Evolutionary conservation across 2,329 filamentous ascomycete genomes (phyloP).

Genomic region (Cordyceps tenuipes): DNA sequence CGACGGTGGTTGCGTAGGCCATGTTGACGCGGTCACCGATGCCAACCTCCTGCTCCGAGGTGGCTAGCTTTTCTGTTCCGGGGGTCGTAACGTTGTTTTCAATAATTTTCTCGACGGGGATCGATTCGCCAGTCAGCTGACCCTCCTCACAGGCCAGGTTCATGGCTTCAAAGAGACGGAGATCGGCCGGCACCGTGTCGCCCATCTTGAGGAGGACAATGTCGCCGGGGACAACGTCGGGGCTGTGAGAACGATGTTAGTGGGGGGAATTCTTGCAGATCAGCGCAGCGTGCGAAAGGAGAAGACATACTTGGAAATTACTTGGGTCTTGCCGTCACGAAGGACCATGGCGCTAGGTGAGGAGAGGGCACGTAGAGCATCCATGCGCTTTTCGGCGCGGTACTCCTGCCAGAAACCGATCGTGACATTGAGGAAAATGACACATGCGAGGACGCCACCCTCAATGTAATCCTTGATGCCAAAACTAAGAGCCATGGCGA

Average conservation of each 20-base stretch:
- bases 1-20: conserved; percentile 64
- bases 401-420: conserved; percentile 61
- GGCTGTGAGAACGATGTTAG: conserved; percentile 28
- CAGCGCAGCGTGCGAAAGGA: not conserved
- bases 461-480: conserved; percentile 60
- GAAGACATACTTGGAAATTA: conserved; percentile 47
- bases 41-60: conserved; percentile 43
- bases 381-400: conserved; percentile 58
- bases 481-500: conserved; percentile 67
- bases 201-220: conserved; percentile 60
- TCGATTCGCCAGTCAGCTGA: conserved; percentile 67
- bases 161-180: conserved; percentile 63
- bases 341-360: conserved; percentile 56
- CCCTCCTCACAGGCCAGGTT: conserved; percentile 75
- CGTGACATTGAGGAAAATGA: conserved; percentile 60
- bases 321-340: conserved; percentile 48
- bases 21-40: conserved; percentile 69
- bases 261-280: not conserved
- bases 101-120: conserved; percentile 59
- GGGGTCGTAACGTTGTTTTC: conserved; percentile 38
- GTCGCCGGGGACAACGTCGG: conserved; percentile 63
- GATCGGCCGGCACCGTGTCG: conserved; percentile 66
- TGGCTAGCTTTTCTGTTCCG: conserved; percentile 37
- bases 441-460: conserved; percentile 57
- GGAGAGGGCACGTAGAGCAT: conserved; percentile 51